These are phyloP conservation scores for Ambrosia trifida DNA, from an alignment of 129 eudicot genomes.

Conservation along the genomic window DNA sequence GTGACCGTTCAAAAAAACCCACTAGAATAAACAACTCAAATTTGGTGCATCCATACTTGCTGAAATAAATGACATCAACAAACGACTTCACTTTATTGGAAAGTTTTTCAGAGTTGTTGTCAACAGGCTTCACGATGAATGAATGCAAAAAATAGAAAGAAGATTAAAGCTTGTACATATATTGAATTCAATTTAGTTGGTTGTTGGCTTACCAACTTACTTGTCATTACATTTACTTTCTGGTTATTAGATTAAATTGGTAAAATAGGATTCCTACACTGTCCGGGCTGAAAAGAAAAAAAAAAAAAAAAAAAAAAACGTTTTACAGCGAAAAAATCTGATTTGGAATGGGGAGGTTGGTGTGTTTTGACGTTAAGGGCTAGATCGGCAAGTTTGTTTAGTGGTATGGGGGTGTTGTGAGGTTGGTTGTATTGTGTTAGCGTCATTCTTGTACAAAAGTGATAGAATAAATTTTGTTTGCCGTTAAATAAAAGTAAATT, in stretches of 20 bases:
- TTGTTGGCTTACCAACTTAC: constrained; percentile 29
- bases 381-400: no score
- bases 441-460: no score
- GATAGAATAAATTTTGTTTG: no score
- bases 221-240: constrained; percentile 18
- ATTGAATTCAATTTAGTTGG: constrained; percentile 27
- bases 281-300: no score
- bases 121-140: constrained; percentile 3
- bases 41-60: not conserved
- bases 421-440: no score
- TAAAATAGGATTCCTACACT: not conserved
- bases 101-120: constrained; percentile 15
- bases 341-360: no score
- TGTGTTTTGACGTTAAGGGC: no score
- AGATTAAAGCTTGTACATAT: constrained; percentile 27
- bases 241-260: not conserved
- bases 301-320: no score
- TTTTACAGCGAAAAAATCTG: not conserved
- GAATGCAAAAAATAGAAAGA: constrained; percentile 13
- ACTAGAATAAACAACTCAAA: no score
- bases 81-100: constrained; percentile 31
- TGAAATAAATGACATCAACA: constrained; percentile 27
- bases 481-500: no score
- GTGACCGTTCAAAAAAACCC: no score
- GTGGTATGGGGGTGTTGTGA: no score